These are phyloP conservation scores for Suillus sp. DNA, from an alignment of 768 basidiomycete genomes.

Conservation along the genomic window DNA sequence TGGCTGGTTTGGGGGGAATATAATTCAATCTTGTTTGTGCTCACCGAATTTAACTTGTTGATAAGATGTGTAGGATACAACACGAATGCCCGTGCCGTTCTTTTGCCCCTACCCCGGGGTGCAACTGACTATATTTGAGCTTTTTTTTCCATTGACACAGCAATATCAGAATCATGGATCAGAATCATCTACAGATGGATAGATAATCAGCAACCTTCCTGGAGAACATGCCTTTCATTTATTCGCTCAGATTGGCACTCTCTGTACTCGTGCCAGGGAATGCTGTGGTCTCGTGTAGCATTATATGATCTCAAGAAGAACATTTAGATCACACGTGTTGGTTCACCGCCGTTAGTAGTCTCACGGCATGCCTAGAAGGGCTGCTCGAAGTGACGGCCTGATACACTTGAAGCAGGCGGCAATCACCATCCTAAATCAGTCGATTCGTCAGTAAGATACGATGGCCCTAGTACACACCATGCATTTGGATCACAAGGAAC, in stretches of 20 bases:
- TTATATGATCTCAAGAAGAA: background rate
- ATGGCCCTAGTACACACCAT: background rate
- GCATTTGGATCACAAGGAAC: background rate
- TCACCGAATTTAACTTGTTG: background rate
- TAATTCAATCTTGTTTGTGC: background rate
- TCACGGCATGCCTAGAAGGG: background rate
- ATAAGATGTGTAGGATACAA: background rate
- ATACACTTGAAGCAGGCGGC: background rate
- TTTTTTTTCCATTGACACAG: background rate
- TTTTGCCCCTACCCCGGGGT: background rate
- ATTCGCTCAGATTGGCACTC: background rate
- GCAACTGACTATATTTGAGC: background rate
- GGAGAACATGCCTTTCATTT: background rate
- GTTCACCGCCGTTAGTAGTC: background rate
- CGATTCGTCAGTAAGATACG: background rate
- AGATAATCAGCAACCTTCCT: constrained; percentile 5
- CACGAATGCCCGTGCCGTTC: background rate
- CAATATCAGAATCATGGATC: background rate
- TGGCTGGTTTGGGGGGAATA: background rate
- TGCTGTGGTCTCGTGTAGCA: background rate
- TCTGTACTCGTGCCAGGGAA: constrained; percentile 1
- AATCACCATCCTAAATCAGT: background rate
- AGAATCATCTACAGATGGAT: background rate
- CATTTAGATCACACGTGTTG: background rate
- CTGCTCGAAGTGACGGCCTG: background rate